These are phyloP conservation scores for Coemansia sp. DNA, from an alignment of 192 early-diverging fungal genomes.

Conservation along the genomic window DNA sequence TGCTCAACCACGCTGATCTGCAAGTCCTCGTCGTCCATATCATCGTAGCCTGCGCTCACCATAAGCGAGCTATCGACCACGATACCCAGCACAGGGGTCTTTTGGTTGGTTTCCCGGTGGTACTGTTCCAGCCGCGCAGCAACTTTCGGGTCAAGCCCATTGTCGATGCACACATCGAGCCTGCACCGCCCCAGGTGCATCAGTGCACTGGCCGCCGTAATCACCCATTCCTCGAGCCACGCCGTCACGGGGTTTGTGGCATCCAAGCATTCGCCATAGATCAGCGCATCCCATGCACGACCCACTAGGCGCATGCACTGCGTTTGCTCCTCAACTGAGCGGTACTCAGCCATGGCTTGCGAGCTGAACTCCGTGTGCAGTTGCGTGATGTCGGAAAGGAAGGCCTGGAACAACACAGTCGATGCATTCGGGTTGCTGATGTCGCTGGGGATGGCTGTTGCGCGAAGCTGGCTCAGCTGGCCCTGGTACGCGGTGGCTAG, in stretches of 20 bases:
- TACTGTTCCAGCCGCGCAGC: background rate
- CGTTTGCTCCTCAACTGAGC: background rate
- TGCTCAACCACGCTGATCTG: background rate
- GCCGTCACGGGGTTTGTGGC: background rate
- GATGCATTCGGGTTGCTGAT: background rate
- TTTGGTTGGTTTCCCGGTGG: background rate
- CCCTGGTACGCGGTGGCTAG: constrained; percentile 11
- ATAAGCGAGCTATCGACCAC: background rate
- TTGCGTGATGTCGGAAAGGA: background rate
- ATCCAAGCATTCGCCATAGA: constrained; percentile 11
- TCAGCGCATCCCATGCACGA: constrained; percentile 29
- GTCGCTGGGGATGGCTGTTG: background rate
- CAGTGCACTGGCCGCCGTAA: constrained; percentile 12
- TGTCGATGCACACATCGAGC: background rate
- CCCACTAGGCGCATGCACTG: background rate
- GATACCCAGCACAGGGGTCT: background rate
- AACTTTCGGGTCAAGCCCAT: background rate
- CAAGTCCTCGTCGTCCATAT: background rate
- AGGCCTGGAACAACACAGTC: background rate
- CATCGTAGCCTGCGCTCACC: background rate
- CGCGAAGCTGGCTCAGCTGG: background rate
- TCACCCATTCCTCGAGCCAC: constrained; percentile 28
- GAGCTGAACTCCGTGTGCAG: background rate
- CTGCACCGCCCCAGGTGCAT: constrained; percentile 2
- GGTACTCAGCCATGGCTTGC: background rate